phyloP scores from a whole-genome alignment of 441 rosid genomes.

The Adansonia gregorii region DNA sequence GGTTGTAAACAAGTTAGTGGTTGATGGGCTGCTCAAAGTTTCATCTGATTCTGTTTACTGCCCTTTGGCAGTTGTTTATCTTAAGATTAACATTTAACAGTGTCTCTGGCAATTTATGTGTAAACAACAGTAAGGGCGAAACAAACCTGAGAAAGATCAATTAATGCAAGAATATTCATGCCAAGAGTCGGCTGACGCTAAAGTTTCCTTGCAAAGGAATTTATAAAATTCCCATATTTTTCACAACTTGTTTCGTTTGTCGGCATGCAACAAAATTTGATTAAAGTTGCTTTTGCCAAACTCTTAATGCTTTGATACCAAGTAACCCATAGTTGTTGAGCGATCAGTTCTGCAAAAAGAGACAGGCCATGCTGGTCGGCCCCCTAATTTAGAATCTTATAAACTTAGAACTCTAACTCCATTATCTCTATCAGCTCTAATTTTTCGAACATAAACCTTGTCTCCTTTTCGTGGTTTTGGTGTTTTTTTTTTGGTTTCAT shows the following conservation, averaged over 20 bases:
- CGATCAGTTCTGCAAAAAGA: background rate
- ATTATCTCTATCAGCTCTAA: background rate
- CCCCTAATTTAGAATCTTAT: background rate
- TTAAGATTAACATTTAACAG: background rate
- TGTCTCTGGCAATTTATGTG: background rate
- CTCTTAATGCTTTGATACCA: constrained; percentile 4
- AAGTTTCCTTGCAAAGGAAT: background rate
- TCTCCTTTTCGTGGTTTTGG: too few species aligned
- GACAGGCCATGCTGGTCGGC: background rate
- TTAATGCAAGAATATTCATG: background rate
- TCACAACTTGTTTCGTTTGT: background rate
- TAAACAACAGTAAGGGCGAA: too few species aligned
- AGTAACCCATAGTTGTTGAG: background rate
- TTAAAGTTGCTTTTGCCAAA: constrained; percentile 12
- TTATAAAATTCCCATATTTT: background rate
- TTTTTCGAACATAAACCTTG: background rate
- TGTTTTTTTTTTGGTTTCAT: too few species aligned
- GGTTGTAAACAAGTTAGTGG: background rate
- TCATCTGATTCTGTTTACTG: background rate
- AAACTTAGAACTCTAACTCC: background rate
- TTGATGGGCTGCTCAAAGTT: background rate
- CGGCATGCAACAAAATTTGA: background rate
- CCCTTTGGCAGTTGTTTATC: background rate
- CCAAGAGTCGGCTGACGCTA: background rate
- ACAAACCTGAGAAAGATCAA: too few species aligned